phyloP scores from a whole-genome alignment of 345 rosid genomes.

The Salix caprea region DNA sequence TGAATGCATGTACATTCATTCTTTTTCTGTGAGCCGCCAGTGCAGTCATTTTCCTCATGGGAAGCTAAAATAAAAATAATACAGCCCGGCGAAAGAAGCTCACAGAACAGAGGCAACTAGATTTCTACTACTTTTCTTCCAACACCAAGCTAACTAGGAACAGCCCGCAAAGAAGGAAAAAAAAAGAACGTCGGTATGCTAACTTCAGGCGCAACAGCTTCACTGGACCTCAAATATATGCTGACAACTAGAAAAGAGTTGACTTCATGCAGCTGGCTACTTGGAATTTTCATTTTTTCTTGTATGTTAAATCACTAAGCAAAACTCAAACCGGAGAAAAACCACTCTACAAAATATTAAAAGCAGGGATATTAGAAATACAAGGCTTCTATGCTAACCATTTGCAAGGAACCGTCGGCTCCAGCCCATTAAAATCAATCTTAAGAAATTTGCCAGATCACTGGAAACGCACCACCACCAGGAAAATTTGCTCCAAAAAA shows the following conservation, averaged over 20 bases:
- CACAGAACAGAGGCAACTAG: not conserved
- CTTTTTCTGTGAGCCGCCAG: not conserved
- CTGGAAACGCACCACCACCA: not conserved
- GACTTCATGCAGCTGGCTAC: not conserved
- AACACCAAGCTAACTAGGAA: not conserved
- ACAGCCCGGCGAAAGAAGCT: not conserved
- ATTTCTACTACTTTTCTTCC: not conserved
- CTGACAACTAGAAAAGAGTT: not conserved
- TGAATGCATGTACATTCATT: no score
- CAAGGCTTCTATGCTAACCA: not conserved
- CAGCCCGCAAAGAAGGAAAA: not conserved
- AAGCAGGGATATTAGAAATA: no score
- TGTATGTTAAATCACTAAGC: not conserved
- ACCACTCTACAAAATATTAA: no score
- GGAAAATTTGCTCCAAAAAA: no score
- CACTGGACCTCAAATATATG: not conserved
- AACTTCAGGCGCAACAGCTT: no score
- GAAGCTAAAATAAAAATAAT: not conserved
- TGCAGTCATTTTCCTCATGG: not conserved
- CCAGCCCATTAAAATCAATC: not conserved
- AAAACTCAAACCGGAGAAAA: not conserved
- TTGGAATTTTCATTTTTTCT: not conserved
- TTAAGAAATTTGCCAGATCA: not conserved
- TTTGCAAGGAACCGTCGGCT: not conserved
- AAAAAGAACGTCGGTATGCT: no score